These are phyloP conservation scores for Dorcoceras hygrometricum DNA, from an alignment of 257 asterid genomes.

Conservation along the genomic window DNA sequence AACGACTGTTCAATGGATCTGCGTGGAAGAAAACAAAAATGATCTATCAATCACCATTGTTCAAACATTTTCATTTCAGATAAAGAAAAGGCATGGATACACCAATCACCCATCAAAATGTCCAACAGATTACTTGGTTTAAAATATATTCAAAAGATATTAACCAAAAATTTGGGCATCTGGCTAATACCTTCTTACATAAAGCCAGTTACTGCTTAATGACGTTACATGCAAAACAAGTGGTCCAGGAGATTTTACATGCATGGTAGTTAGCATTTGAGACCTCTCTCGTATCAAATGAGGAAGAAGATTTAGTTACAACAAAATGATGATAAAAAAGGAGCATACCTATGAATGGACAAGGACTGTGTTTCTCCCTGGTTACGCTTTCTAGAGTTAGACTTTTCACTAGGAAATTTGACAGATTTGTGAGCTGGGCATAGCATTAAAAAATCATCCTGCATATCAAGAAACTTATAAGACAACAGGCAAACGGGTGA, in stretches of 20 bases:
- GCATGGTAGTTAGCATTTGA: not conserved
- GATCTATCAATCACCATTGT: constrained; percentile 10
- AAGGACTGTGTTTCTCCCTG: constrained; percentile 28
- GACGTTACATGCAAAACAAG: too few relatives aligned
- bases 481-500: constrained; percentile 8
- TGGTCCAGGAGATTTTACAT: too few relatives aligned
- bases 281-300: not conserved
- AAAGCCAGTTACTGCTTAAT: too few relatives aligned
- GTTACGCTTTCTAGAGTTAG: constrained; percentile 35
- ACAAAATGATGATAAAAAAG: constrained; percentile 1
- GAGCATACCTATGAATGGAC: constrained; percentile 43
- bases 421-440: constrained; percentile 72
- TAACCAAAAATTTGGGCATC: not conserved
- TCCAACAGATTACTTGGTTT: constrained; percentile 5
- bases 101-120: constrained; percentile 4
- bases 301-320: constrained; percentile 1
- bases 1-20: constrained; percentile 42
- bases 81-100: not conserved
- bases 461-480: constrained; percentile 24
- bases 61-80: not conserved
- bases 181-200: not conserved
- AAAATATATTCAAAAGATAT: not conserved
- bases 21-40: constrained; percentile 28
- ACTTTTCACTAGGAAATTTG: constrained; percentile 71
- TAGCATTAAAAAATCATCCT: constrained; percentile 69